Evolutionary conservation across 2,329 filamentous ascomycete genomes (phyloP).

Genomic region (Epichloe coenophiala): DNA sequence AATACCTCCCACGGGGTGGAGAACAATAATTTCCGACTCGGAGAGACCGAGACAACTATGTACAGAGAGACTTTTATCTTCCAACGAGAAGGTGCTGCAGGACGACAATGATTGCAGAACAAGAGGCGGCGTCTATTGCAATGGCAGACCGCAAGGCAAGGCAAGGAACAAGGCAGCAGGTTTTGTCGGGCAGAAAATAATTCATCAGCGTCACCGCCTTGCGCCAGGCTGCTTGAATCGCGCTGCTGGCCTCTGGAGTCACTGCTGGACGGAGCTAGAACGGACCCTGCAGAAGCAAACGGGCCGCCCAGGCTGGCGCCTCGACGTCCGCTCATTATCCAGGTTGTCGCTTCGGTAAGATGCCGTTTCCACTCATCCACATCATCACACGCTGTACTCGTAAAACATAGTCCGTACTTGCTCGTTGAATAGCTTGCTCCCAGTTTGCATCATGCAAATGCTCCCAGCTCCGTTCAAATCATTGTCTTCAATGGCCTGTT

Average conservation of each 20-base stretch:
- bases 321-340: background rate
- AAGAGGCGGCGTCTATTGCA: background rate
- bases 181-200: constrained; percentile 19
- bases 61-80: background rate
- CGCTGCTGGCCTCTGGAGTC: background rate
- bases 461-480: too few relatives aligned
- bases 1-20: background rate
- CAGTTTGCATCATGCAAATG: too few relatives aligned
- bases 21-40: background rate
- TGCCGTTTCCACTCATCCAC: too few relatives aligned
- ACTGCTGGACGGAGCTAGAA: background rate
- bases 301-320: background rate
- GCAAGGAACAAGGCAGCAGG: constrained; percentile 5
- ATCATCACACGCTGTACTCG: too few relatives aligned
- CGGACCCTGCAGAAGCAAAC: background rate
- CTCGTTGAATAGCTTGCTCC: too few relatives aligned
- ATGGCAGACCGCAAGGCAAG: constrained; percentile 1
- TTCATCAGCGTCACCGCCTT: constrained; percentile 16
- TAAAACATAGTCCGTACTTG: too few relatives aligned
- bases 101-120: background rate
- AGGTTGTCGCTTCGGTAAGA: too few relatives aligned
- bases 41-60: background rate
- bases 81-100: background rate
- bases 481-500: background rate
- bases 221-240: background rate